Conservation (phyloP, 169 alveolate genomes). For the Cryptosporidium baileyi region DNA sequence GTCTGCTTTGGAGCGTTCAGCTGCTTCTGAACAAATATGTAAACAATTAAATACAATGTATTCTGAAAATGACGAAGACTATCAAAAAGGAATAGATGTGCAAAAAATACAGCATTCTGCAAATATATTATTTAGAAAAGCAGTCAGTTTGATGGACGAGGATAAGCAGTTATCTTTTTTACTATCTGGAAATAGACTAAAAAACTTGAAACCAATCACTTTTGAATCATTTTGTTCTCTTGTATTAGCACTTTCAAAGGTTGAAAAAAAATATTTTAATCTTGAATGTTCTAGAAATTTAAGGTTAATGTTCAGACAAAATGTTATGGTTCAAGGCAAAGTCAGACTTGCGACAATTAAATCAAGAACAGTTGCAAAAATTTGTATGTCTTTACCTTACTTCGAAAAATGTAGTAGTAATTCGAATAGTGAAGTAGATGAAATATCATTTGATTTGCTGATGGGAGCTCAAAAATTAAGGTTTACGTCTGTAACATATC, state of each 20-base stretch:
- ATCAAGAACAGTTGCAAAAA: constrained; percentile 20
- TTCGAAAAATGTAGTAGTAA: constrained; percentile 43
- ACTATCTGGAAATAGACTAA: constrained; percentile 8
- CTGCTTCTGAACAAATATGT: constrained; percentile 54
- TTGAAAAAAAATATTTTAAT: constrained; percentile 36
- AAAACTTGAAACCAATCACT: constrained; percentile 21
- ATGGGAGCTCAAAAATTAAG: constrained; percentile 58
- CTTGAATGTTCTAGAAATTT: constrained; percentile 56
- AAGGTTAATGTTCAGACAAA: constrained; percentile 54
- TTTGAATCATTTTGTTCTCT: constrained; percentile 65
- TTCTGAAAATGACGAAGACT: not conserved
- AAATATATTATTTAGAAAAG: constrained; percentile 37
- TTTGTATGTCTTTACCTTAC: constrained; percentile 49
- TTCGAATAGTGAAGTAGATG: constrained; percentile 26
- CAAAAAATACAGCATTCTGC: constrained; percentile 30
- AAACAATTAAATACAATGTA: constrained; percentile 20
- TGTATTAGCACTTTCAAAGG: constrained; percentile 43
- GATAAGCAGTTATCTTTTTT: constrained; percentile 31
- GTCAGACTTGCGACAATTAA: constrained; percentile 59
- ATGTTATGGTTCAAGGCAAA: constrained; percentile 17
- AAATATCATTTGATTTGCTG: constrained; percentile 46
- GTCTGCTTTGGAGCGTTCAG: constrained; percentile 62
- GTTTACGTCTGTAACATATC: constrained; percentile 40
- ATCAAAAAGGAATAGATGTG: not conserved
- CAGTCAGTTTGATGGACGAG: constrained; percentile 33